phyloP scores from a whole-genome alignment of 495 filamentous ascomycete genomes.

The Glutinoglossum americanum region DNA sequence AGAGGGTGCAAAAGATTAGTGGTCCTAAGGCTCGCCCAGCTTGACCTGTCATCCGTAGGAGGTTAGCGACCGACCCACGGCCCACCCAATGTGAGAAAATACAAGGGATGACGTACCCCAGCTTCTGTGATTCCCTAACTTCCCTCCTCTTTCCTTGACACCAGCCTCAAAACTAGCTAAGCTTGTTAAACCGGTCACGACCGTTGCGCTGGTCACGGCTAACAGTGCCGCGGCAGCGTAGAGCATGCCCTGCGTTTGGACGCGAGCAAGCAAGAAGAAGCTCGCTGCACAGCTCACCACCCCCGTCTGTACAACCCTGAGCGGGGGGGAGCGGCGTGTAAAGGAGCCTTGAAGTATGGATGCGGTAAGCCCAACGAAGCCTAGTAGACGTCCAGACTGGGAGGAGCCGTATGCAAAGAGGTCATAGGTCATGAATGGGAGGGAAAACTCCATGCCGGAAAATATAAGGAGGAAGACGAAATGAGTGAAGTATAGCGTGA shows the following conservation, averaged over 20 bases:
- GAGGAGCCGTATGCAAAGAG: constrained; percentile 62
- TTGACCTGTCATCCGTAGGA: constrained; percentile 33
- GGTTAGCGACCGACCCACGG: too few species aligned
- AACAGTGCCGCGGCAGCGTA: constrained; percentile 65
- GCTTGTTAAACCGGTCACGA: constrained; percentile 84
- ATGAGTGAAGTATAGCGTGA: constrained; percentile 69
- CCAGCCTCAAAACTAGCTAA: constrained; percentile 73
- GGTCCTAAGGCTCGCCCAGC: constrained; percentile 72
- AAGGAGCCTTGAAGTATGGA: constrained; percentile 73
- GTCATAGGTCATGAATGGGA: constrained; percentile 93
- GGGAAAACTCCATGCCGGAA: constrained; percentile 86
- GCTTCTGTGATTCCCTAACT: constrained; percentile 66
- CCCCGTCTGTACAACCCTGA: constrained; percentile 56
- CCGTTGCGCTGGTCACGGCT: constrained; percentile 75
- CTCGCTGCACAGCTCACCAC: constrained; percentile 53
- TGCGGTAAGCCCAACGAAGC: constrained; percentile 82
- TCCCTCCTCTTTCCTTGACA: constrained; percentile 61
- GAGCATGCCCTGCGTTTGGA: constrained; percentile 39
- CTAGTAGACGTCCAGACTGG: constrained; percentile 70
- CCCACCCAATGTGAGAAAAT: not conserved
- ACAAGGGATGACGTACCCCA: constrained; percentile 30
- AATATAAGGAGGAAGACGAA: constrained; percentile 90
- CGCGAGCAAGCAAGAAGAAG: constrained; percentile 58
- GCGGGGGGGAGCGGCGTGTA: constrained; percentile 57
- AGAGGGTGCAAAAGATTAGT: constrained; percentile 79